Conservation (phyloP, 306 rosid genomes). For the Senna tora region DNA sequence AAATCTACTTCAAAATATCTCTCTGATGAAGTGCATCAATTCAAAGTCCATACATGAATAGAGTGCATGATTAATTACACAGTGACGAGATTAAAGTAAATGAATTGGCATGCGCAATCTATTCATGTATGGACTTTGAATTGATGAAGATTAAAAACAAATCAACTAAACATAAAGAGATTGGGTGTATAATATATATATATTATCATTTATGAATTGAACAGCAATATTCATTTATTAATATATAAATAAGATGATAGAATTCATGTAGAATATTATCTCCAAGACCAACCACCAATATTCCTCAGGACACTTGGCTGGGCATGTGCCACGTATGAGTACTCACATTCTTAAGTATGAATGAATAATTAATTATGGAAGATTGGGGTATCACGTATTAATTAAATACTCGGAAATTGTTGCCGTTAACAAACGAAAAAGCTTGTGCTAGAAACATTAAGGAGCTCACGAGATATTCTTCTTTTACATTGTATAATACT, state of each 20-base stretch:
- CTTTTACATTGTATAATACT: background rate
- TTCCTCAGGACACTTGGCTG: conserved; percentile 26
- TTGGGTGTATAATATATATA: no score
- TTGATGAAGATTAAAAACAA: no score
- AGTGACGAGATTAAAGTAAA: background rate
- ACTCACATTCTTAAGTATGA: conserved; percentile 23
- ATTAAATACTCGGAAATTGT: conserved; percentile 41
- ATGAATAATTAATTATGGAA: conserved; percentile 33
- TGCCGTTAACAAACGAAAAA: conserved; percentile 15
- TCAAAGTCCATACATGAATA: background rate
- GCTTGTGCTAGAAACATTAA: conserved; percentile 10
- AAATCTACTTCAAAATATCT: no score
- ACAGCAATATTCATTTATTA: no score
- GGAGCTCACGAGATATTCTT: conserved; percentile 39
- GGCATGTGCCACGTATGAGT: conserved; percentile 45
- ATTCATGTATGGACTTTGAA: no score
- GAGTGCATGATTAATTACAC: background rate
- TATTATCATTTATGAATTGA: no score
- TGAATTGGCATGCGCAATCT: background rate
- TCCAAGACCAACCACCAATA: background rate
- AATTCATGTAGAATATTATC: no score
- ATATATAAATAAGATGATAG: no score
- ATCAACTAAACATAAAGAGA: no score
- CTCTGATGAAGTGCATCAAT: no score
- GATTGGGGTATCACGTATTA: conserved; percentile 8